Percentiles rank a stretch among this genome's conserved stretches.
Conservation (phyloP, 2,329 filamentous ascomycete genomes). For the Geosmithia morbida region DNA sequence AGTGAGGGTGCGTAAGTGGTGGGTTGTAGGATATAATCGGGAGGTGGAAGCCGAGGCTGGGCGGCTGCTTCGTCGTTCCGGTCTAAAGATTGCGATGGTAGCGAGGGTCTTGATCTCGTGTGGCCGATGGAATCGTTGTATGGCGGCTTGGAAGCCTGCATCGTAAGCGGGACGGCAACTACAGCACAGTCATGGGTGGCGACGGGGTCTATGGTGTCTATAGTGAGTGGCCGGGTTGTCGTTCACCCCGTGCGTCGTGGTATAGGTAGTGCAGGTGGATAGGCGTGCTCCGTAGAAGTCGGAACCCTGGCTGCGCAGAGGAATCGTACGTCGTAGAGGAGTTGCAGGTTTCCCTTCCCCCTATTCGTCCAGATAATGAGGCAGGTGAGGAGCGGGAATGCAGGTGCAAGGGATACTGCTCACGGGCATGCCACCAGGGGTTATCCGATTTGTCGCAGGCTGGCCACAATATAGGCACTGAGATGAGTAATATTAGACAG, state of each 20-base stretch:
- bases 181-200: not conserved
- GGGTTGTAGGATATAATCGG: not conserved
- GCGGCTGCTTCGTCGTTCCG: slow-evolving; percentile 9
- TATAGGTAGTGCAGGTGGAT: too few relatives aligned
- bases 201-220: not conserved
- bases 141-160: slow-evolving; percentile 1
- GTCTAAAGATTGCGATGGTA: slow-evolving; percentile 9
- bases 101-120: slow-evolving; percentile 6
- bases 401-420: slow-evolving; percentile 2
- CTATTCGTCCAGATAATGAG: slow-evolving; percentile 1
- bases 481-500: not conserved
- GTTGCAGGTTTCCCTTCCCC: not conserved
- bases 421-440: not conserved
- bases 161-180: not conserved
- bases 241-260: not conserved
- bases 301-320: not conserved
- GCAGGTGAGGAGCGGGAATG: slow-evolving; percentile 1
- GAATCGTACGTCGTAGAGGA: too few relatives aligned
- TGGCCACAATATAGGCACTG: not conserved
- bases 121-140: not conserved
- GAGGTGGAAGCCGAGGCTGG: slow-evolving; percentile 17
- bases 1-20: not conserved
- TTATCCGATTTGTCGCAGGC: not conserved
- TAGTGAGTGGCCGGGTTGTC: not conserved
- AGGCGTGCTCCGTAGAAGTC: too few relatives aligned